These are phyloP conservation scores for Salix suchowensis DNA, from an alignment of 345 rosid genomes.

Conservation along the genomic window DNA sequence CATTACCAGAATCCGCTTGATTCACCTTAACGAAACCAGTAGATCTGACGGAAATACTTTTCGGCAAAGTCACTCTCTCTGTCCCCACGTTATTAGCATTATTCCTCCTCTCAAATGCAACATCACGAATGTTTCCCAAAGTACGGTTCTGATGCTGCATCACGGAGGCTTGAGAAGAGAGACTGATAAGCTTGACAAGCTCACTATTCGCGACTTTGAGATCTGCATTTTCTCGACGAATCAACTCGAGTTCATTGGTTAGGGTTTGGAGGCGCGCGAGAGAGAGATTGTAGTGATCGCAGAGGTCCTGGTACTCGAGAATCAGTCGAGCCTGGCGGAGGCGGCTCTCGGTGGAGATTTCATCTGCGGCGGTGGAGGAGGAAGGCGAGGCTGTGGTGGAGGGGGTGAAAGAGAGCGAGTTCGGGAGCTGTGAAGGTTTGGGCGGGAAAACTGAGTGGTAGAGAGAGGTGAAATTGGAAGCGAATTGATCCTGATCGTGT, in stretches of 20 bases:
- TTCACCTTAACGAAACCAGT: constrained; percentile 6
- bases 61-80: constrained; percentile 11
- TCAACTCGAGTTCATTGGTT: constrained; percentile 9
- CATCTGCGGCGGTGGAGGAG: constrained; percentile 16
- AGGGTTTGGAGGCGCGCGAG: constrained; percentile 45
- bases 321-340: constrained; percentile 67
- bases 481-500: constrained; percentile 34
- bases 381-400: constrained; percentile 45
- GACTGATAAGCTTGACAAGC: constrained; percentile 10
- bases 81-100: neutral
- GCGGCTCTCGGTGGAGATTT: constrained; percentile 48
- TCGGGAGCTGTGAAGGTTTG: constrained; percentile 35
- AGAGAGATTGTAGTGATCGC: constrained; percentile 47
- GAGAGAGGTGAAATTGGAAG: constrained; percentile 46
- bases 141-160: neutral
- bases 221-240: constrained; percentile 18
- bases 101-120: neutral
- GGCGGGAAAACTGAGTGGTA: constrained; percentile 69
- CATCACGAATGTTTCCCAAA: neutral
- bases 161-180: constrained; percentile 40
- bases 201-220: constrained; percentile 12
- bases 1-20: constrained; percentile 16
- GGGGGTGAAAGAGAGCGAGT: constrained; percentile 40
- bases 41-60: constrained; percentile 21
- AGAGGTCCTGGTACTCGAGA: constrained; percentile 62